Evolutionary conservation across 1,139 yeast species (phyloP), one percentile per base, ranked within the genome.

Genomic region (Debaryomycetaceae sp.): DNA sequence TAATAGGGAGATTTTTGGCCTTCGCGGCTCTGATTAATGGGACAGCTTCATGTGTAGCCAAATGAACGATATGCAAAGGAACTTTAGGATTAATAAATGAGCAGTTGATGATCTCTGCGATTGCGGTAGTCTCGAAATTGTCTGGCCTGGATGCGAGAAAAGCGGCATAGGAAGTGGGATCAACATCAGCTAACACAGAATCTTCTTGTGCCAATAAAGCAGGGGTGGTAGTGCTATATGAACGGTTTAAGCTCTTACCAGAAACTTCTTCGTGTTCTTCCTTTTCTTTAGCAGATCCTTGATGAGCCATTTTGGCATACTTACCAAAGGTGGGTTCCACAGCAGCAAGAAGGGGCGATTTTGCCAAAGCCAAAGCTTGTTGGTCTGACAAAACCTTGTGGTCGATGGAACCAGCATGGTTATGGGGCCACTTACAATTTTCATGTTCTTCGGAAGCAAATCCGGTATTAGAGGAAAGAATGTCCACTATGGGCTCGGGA

Each of bases 111-210:
- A 91, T 77, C 42, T 82, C 79, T 7, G 78, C 70, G 47, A 91
- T 83, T 6, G 97, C 97, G 26, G 84, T 81, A 30, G 87, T 81
- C 60, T 91, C 98, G 56, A 87, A 87, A 29, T 78, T 69, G 58
- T 89, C 96, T 0, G 98, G 98, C 51, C 97, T 73, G 6, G 96
- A 87, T 1, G 86, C 82, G 46, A 91, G 67, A 57, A 85, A 91
- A 1, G 94, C 74, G 1, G 80, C 69, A 61, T 89, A 89, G 14
- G 79, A 63, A 1, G 80, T 78, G n/a, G 92, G 83, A 52, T 82
- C 84, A 36, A 78, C 70, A 39, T 68, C 58, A 4, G 65, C 65
- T 44, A 79, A 65, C 15, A 59, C 56, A 5, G 65, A 56, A 49
- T 78, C 70, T 18, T 67, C 67, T 43, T 65, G 61, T 2, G 81